A percentile compares a stretch with the other conserved stretches of the same genome.
Conservation (phyloP, 164 flowering plant species). For the Berberis thunbergii region DNA sequence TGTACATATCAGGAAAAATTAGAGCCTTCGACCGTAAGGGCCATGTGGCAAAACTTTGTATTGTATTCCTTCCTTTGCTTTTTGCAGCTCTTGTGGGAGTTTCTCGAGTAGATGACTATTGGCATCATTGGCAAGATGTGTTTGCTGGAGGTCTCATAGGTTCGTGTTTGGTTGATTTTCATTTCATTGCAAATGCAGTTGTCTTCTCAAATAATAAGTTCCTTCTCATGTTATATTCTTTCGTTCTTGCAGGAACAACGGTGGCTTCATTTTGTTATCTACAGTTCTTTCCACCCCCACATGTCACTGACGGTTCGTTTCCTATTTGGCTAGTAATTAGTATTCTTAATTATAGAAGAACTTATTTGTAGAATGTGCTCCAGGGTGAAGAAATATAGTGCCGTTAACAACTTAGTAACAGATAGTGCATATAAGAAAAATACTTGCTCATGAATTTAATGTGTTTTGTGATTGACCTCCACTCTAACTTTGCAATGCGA, state of each 20-base stretch:
- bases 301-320: conserved; percentile 42
- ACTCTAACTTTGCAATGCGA: no score
- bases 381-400: no score
- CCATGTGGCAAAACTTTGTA: conserved; percentile 64
- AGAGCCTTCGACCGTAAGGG: conserved; percentile 58
- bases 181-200: not conserved
- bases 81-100: conserved; percentile 53
- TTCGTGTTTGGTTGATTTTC: conserved; percentile 7
- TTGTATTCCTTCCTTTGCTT: conserved; percentile 52
- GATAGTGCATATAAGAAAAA: no score
- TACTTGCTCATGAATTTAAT: no score
- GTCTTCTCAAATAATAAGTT: no score
- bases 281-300: conserved; percentile 85
- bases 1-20: conserved; percentile 57
- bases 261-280: conserved; percentile 68
- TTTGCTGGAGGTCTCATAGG: conserved; percentile 64
- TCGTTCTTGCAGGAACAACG: conserved; percentile 34
- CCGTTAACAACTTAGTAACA: no score
- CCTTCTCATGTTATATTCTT: not conserved
- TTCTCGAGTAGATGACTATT: conserved; percentile 77
- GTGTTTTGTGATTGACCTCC: no score
- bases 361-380: no score
- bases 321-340: not conserved
- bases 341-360: no score
- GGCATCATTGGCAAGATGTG: conserved; percentile 40